Evolutionary conservation across 2,329 filamentous ascomycete genomes (phyloP).

Genomic region (Penicillium expansum): DNA sequence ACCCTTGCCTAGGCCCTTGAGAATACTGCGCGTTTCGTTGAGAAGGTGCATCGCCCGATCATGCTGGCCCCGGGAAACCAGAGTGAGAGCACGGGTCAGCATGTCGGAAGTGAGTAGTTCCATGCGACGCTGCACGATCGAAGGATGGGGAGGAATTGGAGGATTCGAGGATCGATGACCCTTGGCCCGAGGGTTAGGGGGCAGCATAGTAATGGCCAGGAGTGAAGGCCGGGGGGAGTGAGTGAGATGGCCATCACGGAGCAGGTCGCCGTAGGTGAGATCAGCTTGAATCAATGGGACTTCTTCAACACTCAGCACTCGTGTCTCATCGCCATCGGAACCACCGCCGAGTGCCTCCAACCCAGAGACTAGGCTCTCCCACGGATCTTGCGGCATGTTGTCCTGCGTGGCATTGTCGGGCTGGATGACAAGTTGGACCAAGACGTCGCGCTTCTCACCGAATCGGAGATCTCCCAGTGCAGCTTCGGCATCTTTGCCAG

Average conservation of each 20-base stretch:
- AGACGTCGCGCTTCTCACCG: conserved; percentile 89
- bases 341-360: conserved; percentile 88
- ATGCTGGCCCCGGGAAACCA: conserved; percentile 87
- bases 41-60: conserved; percentile 90
- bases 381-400: conserved; percentile 84
- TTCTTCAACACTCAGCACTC: conserved; percentile 84
- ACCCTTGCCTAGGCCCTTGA: conserved; percentile 94
- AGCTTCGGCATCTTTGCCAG: conserved; percentile 90
- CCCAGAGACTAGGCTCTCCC: conserved; percentile 96
- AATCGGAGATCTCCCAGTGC: conserved; percentile 88
- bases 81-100: conserved; percentile 85
- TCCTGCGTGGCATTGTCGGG: conserved; percentile 82
- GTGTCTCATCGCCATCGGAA: conserved; percentile 79
- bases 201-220: conserved; percentile 89
- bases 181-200: conserved; percentile 64
- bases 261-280: conserved; percentile 86
- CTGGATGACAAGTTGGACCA: conserved; percentile 89
- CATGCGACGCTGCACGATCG: conserved; percentile 94
- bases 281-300: conserved; percentile 94
- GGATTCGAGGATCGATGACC: conserved; percentile 58
- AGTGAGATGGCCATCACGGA: conserved; percentile 79
- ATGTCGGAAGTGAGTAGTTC: conserved; percentile 97
- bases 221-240: conserved; percentile 87
- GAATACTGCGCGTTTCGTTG: conserved; percentile 87
- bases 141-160: conserved; percentile 90